Base-by-base conservation (phyloP, 768 basidiomycete species). In the Kwoniella sp. region DNA sequence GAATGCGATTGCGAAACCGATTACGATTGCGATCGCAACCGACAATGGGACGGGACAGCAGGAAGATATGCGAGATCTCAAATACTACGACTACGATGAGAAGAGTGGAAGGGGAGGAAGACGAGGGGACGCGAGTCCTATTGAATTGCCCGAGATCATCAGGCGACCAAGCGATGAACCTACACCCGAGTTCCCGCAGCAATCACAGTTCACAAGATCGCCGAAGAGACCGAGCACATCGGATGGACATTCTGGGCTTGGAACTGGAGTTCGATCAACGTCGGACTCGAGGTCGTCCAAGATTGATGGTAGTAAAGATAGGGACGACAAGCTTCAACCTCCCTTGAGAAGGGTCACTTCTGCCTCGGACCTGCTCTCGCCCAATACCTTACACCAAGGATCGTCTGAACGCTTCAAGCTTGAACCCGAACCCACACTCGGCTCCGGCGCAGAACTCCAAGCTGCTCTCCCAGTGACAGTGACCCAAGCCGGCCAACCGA, bases 111-210 rank as follows among this genome's bases (percentile, higher is more conserved):
- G 46, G 25, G 17, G 53, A 6, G 2, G 26, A 33, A 24, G 33
- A 27, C 6, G n/a, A n/a, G n/a, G n/a, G n/a, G n/a, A 25, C 59
- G 40, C 51, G 7, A 65, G 63, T 53, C 69, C 67, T 9, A 67
- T 59, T 8, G 69, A 71, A 61, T 48, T 71, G 25, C 69, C 69
- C n/a, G 54, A 68, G 22, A 63, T 63, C 2, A 65, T 71, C 24
- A 55, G 70, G 22, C 24, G 58, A 58, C 49, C 67, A 3, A 64
- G 57, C 33, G 70, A 66, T 12, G 61, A 71, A 33, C 46, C 60
- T 46, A 22, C 37, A 13, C 29, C 50, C 10, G 12, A 44, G 7
- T 44, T 44, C 40, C 47, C 22, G 25, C 7, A 27, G 1, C 50
- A 13, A 22, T 30, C 22, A 37, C 36, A 26, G 13, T 22, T 33